These are phyloP conservation scores for Rutidosis leptorrhynchoides DNA, from an alignment of 129 eudicot genomes.

Conservation along the genomic window DNA sequence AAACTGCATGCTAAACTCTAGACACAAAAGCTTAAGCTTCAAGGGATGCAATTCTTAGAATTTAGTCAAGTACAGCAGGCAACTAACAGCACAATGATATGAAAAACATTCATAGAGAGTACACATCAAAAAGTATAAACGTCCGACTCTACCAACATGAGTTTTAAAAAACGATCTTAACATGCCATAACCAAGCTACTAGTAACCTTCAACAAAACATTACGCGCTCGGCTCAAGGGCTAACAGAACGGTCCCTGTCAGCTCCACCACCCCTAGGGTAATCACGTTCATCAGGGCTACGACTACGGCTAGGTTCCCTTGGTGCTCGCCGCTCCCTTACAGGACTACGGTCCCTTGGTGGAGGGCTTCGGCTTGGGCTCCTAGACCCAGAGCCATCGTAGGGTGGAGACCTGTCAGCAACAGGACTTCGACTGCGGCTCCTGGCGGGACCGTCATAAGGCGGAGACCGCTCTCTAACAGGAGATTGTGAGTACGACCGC, in stretches of 20 bases:
- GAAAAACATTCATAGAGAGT: not conserved
- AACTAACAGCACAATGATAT: not conserved
- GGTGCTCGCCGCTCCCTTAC: constrained; percentile 18
- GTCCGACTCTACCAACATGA: not conserved
- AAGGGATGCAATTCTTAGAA: not conserved
- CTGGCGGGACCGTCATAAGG: not conserved
- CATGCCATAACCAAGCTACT: not conserved
- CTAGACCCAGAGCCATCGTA: constrained; percentile 15
- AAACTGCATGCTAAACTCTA: not conserved
- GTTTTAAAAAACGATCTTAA: not conserved
- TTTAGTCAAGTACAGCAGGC: not conserved
- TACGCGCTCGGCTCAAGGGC: constrained; percentile 5
- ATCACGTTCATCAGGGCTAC: constrained; percentile 7
- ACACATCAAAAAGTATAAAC: not conserved
- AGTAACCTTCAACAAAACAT: not conserved
- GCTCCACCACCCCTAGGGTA: not conserved
- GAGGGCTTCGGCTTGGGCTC: constrained; percentile 5
- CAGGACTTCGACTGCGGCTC: constrained; percentile 13
- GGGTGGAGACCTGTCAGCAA: constrained; percentile 4
- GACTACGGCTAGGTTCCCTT: constrained; percentile 2
- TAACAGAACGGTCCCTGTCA: constrained; percentile 1
- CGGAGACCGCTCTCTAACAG: constrained; percentile 12
- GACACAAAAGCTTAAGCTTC: not conserved
- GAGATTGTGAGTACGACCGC: constrained; percentile 6
- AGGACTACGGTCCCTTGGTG: constrained; percentile 12